Evolutionary conservation across 305 asterid genomes (phyloP), one percentile per base, ranked within the genome.

Genomic region (Ilex paraguariensis): DNA sequence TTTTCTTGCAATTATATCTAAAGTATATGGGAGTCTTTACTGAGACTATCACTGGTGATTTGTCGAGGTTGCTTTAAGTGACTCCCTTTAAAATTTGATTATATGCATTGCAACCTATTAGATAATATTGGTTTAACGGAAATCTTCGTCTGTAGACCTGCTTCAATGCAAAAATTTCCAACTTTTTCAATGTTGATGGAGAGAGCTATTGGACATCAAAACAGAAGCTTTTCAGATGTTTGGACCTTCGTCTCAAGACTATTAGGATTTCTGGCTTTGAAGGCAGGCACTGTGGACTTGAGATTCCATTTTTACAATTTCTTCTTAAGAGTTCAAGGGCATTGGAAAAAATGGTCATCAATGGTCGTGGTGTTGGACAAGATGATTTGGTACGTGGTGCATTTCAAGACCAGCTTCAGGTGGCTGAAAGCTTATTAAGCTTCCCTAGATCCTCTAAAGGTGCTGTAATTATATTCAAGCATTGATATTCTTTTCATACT

Each of bases 321-420:
- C 63, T 59, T 40, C 70, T 51, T 36, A 57, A 49, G 46, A 12
- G 48, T 16, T 17, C 60, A 13, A 32, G 36, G 40, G 54, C 17
- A 57, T 52, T 66, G 31, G 59, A 66, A 40, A 40, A 50, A 49
- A 58, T 66, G 59, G 54, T 58, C 45, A 50, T 66, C 58, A 66
- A 36, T 8, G 42, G 9, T 8, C 9, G 42, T 0, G 42, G 42
- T 36, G 42, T 8, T 0, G 42, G 42, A 36, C 42, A 36, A 36
- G 7, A 36, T 4, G 42, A 36, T 36, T 36, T 36, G 42, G 6
- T 8, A 8, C 6, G 5, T 8, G 9, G 9, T 36, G 42, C 6
- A 36, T 36, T 36, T 4, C 7, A 36, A 3, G 42, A 36, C 42
- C 49, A 13, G 17, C 31, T 11, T 6, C 56, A 31, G 5, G 64